Percentiles rank a stretch among this genome's conserved stretches.
Evolutionary conservation across 2,329 filamentous ascomycete species (phyloP).

Genomic region (Aspergillus chevalieri): DNA sequence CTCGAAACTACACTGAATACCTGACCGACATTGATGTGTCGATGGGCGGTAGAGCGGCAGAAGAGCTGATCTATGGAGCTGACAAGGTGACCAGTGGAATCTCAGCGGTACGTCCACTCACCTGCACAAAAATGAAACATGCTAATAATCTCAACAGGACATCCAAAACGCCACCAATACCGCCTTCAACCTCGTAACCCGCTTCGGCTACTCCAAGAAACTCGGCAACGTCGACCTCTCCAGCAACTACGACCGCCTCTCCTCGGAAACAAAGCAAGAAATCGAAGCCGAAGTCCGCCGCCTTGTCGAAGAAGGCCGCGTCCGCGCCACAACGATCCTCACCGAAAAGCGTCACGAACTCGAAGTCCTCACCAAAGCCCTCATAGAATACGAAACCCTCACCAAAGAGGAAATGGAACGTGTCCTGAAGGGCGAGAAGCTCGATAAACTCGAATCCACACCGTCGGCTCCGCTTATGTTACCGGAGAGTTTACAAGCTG

Average conservation of each 20-base stretch:
- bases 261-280: slow-evolving; percentile 74
- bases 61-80: slow-evolving; percentile 86
- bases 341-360: slow-evolving; percentile 73
- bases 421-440: slow-evolving; percentile 78
- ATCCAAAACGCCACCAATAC: slow-evolving; percentile 73
- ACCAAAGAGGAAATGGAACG: slow-evolving; percentile 83
- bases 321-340: slow-evolving; percentile 66
- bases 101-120: slow-evolving; percentile 55
- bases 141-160: slow-evolving; percentile 52
- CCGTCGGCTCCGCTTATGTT: slow-evolving; percentile 57
- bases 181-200: slow-evolving; percentile 82
- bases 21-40: slow-evolving; percentile 71
- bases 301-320: slow-evolving; percentile 73
- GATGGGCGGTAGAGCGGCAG: slow-evolving; percentile 79
- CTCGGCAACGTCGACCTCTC: slow-evolving; percentile 87
- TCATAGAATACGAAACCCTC: slow-evolving; percentile 91
- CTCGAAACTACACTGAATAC: slow-evolving; percentile 77
- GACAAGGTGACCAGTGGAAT: slow-evolving; percentile 89
- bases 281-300: slow-evolving; percentile 87
- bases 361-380: slow-evolving; percentile 77
- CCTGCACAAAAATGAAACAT: background rate
- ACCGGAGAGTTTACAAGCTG: slow-evolving; percentile 46
- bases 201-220: slow-evolving; percentile 79
- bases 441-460: slow-evolving; percentile 60
- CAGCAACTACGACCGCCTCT: slow-evolving; percentile 73